Base-by-base conservation (phyloP, 2,329 filamentous ascomycete genomes). In the Dendrostoma leiphaemia region DNA sequence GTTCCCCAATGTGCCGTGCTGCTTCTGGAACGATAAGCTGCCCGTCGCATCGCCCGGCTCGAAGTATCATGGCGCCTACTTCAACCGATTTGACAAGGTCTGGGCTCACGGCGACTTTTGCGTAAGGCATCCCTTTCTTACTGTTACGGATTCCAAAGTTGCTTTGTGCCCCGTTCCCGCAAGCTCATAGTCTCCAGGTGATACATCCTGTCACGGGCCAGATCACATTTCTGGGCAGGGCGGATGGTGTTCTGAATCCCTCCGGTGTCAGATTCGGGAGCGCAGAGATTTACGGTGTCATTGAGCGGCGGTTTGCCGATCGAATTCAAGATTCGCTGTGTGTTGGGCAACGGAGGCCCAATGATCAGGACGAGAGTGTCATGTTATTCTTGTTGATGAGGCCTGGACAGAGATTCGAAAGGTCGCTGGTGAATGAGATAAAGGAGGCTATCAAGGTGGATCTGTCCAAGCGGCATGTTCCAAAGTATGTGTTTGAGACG, bases 171-270 rank as follows among this genome's bases (percentile, higher is more conserved):
- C n/a, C n/a, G n/a, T n/a, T n/a, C n/a, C n/a, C n/a, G n/a, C n/a
- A n/a, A n/a, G n/a, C n/a, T n/a, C n/a, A n/a, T n/a, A n/a, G n/a
- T n/a, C n/a, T n/a, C n/a, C n/a, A n/a, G n/a, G n/a, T n/a, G 32
- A 73, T 89, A 13, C 84, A 93, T 63, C 88, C 89, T 0, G 60
- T 71, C 4, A 92, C 89, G 1, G 80, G 83, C 6, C 80, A 83
- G 43, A 67, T 91, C 6, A 67, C 81, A 12, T 86, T 92, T 61
- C 77, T 90, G 0, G 88, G 88, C 1, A 78, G 89, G 2, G 86
- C 84, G 2, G 90, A 94, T 64, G 90, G 89, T 12, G 89, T 94
- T 2, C 71, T 94, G 48, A 94, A 94, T 65, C 90, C 90, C 0
- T 85, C 81, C 6, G 90, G 90, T 0, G 84, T 94, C 10, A 79